Evolutionary conservation across 1,139 yeast genomes (phyloP).

Genomic region (Hyphopichia burtonii): DNA sequence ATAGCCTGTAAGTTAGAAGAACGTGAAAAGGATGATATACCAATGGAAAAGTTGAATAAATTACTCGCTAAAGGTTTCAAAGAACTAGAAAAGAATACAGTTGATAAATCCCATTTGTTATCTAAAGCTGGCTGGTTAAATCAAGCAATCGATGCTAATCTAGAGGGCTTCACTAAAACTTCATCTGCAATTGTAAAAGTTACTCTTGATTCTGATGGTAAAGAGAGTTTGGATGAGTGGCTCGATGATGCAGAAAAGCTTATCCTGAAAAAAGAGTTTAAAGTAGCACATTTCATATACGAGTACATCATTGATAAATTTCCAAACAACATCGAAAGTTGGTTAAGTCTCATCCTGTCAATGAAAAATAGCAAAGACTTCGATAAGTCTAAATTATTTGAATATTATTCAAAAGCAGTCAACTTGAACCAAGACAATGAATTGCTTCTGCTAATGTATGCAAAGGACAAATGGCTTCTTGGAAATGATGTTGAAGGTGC

Average conservation of each 20-base stretch:
- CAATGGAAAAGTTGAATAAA: conserved; percentile 38
- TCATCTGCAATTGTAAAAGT: conserved; percentile 37
- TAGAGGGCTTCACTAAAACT: conserved; percentile 33
- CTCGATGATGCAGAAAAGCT: conserved; percentile 42
- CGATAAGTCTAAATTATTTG: conserved; percentile 33
- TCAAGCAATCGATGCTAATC: conserved; percentile 38
- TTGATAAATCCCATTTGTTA: conserved; percentile 20
- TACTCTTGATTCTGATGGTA: conserved; percentile 16
- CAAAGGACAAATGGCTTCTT: conserved; percentile 63
- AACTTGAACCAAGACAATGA: conserved; percentile 47
- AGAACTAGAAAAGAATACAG: conserved; percentile 22
- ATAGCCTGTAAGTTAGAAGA: conserved; percentile 75
- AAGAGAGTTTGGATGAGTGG: conserved; percentile 17
- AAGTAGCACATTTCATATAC: conserved; percentile 48
- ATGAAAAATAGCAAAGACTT: conserved; percentile 34
- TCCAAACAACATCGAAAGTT: conserved; percentile 51
- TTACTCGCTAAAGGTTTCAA: conserved; percentile 54
- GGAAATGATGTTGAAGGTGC: conserved; percentile 52
- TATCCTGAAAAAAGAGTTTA: conserved; percentile 20
- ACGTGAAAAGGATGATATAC: conserved; percentile 30
- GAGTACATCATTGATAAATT: conserved; percentile 43
- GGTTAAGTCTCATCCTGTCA: conserved; percentile 54
- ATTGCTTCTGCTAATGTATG: conserved; percentile 63
- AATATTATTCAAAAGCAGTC: conserved; percentile 53
- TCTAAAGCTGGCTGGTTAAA: conserved; percentile 44